Percentiles rank a stretch among this genome's conserved stretches.
Evolutionary conservation across 2,329 filamentous ascomycete species (phyloP).

Genomic region (Fusarium buharicum): DNA sequence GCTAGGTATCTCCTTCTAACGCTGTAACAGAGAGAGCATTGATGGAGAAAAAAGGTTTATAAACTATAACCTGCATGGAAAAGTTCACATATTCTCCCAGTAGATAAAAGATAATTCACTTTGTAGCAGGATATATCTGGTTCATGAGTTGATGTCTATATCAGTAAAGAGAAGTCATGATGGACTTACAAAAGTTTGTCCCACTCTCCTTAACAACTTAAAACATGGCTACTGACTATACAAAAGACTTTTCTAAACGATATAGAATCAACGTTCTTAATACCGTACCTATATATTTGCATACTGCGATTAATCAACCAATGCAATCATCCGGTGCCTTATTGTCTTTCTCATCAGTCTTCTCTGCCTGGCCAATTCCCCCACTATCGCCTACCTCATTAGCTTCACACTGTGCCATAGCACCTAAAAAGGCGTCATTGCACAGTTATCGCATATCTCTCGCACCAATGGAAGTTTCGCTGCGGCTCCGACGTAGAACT

Average conservation of each 20-base stretch:
- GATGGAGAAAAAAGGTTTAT: too few relatives aligned
- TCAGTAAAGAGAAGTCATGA: neutral
- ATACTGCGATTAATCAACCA: neutral
- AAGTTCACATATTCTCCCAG: too few relatives aligned
- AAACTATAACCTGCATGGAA: too few relatives aligned
- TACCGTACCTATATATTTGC: neutral
- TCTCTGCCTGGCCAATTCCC: constrained; percentile 7
- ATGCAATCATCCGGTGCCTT: constrained; percentile 23
- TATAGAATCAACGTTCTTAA: too few relatives aligned
- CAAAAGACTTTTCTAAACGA: neutral
- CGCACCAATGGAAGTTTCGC: constrained; percentile 64
- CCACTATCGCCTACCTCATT: constrained; percentile 22
- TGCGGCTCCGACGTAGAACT: constrained; percentile 35
- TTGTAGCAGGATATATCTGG: neutral
- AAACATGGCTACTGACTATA: neutral
- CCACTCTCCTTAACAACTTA: neutral
- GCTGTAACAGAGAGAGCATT: too few relatives aligned
- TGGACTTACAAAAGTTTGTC: neutral
- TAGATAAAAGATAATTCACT: too few relatives aligned
- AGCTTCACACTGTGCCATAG: constrained; percentile 12
- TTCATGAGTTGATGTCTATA: neutral
- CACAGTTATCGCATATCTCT: constrained; percentile 48
- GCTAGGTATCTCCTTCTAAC: too few relatives aligned
- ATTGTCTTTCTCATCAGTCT: constrained; percentile 22
- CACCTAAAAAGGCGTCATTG: fast-evolving